Evolutionary conservation across 371 early-diverging fungal genomes (phyloP), one percentile per base, ranked within the genome.

Genomic region (Rhizopus sp.): DNA sequence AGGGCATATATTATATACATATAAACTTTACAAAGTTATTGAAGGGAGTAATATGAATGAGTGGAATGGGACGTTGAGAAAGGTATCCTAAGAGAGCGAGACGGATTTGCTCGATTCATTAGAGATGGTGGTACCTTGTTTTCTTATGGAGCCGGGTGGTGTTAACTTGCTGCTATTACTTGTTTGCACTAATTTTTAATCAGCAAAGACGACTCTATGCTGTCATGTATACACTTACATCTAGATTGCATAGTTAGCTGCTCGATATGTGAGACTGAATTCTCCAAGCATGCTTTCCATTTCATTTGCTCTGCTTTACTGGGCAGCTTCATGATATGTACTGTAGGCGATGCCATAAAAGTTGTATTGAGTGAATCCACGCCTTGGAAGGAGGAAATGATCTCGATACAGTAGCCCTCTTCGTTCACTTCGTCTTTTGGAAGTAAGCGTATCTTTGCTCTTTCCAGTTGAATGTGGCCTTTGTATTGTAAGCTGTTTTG

Each of bases 281-380:
- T 30, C 31, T 66, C 61, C 8, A 76, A 46, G 23, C 60, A 61
- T 13, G 58, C 35, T 3, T 64, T 10, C 77, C 77, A 76, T 50
- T 60, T 60, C 10, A 41, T 39, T 40, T 70, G 69, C 29, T 72
- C 73, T 46, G 61, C 56, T 40, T 53, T 40, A 34, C 45, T 68
- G 15, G 31, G 37, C 2, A 67, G 55, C 16, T 57, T 55, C 9
- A 76, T 42, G 12, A 76, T 47, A 50, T 73, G 73, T 3, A 53
- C 56, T 9, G 70, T 62, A 38, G 77, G 63, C 0, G 68, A 44
- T 38, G 63, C 61, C 60, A 73, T 64, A 51, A 68, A 70, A 6
- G 77, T 76, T 2, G 70, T 59, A 31, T 72, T 72, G 9, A 75
- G 50, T 1, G 70, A 69, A 45, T 76, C 77, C 4, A 76, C 73